A percentile compares a stretch with the other conserved stretches of the same genome.
Evolutionary conservation across 805 yeast species (phyloP).

Genomic region (Myxozyma vanderwaltii): DNA sequence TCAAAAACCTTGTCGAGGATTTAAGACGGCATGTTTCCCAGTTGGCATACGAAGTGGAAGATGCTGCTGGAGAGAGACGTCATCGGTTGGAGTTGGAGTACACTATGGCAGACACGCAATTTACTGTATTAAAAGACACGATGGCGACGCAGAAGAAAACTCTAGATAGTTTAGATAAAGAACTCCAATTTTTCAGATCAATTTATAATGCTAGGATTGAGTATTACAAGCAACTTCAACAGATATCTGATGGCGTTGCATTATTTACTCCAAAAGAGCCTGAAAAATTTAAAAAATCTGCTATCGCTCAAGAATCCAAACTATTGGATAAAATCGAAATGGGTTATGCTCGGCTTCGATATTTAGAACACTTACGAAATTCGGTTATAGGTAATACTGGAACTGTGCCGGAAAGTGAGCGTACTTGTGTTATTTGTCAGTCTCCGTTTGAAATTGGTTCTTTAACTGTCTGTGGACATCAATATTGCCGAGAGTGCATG

Average conservation of each 20-base stretch:
- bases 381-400: slow-evolving; percentile 35
- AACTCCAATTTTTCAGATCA: slow-evolving; percentile 55
- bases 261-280: slow-evolving; percentile 46
- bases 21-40: slow-evolving; percentile 23
- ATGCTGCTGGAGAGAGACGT: slow-evolving; percentile 15
- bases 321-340: slow-evolving; percentile 32
- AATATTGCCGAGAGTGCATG: slow-evolving; percentile 81
- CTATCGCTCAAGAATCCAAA: slow-evolving; percentile 28
- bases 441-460: slow-evolving; percentile 71
- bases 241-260: slow-evolving; percentile 77
- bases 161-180: slow-evolving; percentile 49
- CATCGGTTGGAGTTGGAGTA: slow-evolving; percentile 22
- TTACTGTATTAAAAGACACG: slow-evolving; percentile 10
- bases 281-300: slow-evolving; percentile 36
- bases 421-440: slow-evolving; percentile 77
- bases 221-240: slow-evolving; percentile 83
- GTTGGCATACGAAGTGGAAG: slow-evolving; percentile 24
- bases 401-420: slow-evolving; percentile 45
- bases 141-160: slow-evolving; percentile 48
- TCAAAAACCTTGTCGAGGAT: slow-evolving; percentile 24
- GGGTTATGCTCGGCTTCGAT: slow-evolving; percentile 50
- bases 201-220: slow-evolving; percentile 78
- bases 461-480: slow-evolving; percentile 88
- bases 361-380: slow-evolving; percentile 50
- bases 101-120: slow-evolving; percentile 11